Percentiles rank a stretch among this genome's conserved stretches.
These are phyloP conservation scores for Panicum miliaceum DNA, from an alignment of 176 grass and related monocot genomes.

Conservation along the genomic window DNA sequence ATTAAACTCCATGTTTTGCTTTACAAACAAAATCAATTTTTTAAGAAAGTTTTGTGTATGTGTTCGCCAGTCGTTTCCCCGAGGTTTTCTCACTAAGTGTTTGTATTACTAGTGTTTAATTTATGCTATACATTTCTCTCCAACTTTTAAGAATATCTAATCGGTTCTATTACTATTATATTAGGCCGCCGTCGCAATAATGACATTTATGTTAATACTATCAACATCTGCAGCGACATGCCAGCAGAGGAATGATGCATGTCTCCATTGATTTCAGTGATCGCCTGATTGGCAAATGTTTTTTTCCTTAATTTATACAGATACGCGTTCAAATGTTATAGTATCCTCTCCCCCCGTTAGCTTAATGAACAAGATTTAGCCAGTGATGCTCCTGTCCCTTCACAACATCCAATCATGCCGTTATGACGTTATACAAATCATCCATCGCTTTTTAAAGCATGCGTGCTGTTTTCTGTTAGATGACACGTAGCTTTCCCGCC, in stretches of 20 bases:
- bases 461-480: constrained; percentile 41
- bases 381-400: constrained; percentile 30
- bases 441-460: constrained; percentile 3
- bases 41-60: background rate
- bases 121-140: background rate
- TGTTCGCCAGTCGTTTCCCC: too few species aligned
- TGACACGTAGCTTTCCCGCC: constrained; percentile 50
- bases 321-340: background rate
- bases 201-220: background rate
- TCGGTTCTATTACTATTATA: background rate
- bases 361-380: constrained; percentile 58
- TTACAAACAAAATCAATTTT: background rate
- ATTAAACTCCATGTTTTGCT: background rate
- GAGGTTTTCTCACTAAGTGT: background rate
- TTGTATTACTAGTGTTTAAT: background rate
- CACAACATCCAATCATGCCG: constrained; percentile 36
- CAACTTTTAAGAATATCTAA: background rate
- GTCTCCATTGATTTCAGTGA: constrained; percentile 7
- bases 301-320: background rate
- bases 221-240: constrained; percentile 3
- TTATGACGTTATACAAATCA: constrained; percentile 47
- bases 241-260: constrained; percentile 14
- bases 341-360: background rate
- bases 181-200: background rate
- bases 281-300: background rate